phyloP scores from a whole-genome alignment of 805 yeast genomes.

The Phaffomyces antillensis region DNA sequence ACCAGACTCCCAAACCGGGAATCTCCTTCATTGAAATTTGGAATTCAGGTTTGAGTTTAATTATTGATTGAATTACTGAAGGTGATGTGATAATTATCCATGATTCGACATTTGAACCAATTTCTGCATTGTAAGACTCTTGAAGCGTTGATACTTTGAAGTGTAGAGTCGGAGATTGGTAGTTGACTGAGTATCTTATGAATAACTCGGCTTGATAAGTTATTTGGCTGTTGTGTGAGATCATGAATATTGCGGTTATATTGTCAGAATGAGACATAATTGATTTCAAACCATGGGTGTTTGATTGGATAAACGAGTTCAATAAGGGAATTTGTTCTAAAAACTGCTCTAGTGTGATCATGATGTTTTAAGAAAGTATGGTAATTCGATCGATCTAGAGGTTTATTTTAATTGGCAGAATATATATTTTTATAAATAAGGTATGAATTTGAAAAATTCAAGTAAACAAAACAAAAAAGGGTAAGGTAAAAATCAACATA shows the following conservation, averaged over 20 bases:
- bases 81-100: background rate
- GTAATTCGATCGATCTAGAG: no score
- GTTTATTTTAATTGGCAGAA: background rate
- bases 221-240: background rate
- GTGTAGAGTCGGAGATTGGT: constrained; percentile 10
- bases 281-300: background rate
- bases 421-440: constrained; percentile 3
- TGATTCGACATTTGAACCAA: background rate
- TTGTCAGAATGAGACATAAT: background rate
- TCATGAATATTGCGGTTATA: background rate
- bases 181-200: background rate
- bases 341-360: no score
- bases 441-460: background rate
- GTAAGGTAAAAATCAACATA: background rate
- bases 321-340: no score
- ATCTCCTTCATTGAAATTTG: constrained; percentile 9
- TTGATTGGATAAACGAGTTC: background rate
- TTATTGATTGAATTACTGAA: background rate
- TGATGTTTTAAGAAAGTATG: no score
- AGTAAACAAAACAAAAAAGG: background rate
- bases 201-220: background rate
- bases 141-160: constrained; percentile 4
- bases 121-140: no score
- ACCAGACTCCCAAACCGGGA: constrained; percentile 9
- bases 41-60: background rate